Conservation (phyloP, 495 filamentous ascomycete species). For the Aspergillus heteromorphus region DNA sequence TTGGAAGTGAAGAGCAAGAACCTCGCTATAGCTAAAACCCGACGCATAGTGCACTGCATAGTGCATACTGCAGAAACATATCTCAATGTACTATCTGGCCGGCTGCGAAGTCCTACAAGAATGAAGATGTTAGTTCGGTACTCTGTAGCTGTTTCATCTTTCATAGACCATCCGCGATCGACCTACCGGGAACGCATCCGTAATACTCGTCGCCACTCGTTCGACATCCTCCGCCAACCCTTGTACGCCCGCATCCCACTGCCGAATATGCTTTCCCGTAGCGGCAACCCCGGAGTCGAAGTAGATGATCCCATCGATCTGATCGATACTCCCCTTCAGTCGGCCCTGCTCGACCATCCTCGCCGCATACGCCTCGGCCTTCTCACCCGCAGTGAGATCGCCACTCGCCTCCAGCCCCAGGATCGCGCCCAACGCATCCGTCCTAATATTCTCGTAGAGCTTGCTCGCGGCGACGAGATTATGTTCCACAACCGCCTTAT, state of each 20-base stretch:
- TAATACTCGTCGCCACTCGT: slow-evolving; percentile 55
- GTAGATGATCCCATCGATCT: slow-evolving; percentile 82
- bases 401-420: slow-evolving; percentile 55
- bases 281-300: slow-evolving; percentile 66
- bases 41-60: background rate
- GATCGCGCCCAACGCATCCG: slow-evolving; percentile 68
- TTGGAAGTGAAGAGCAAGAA: background rate
- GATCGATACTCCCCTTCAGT: slow-evolving; percentile 82
- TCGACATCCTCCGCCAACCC: slow-evolving; percentile 84
- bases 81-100: slow-evolving; percentile 22
- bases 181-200: slow-evolving; percentile 40
- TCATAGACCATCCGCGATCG: too few species aligned
- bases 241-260: slow-evolving; percentile 87
- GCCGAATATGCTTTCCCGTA: slow-evolving; percentile 62
- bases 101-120: slow-evolving; percentile 24
- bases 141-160: background rate
- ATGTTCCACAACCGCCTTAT: slow-evolving; percentile 91
- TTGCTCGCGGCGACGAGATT: slow-evolving; percentile 83
- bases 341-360: slow-evolving; percentile 93
- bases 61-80: background rate
- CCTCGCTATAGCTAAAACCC: background rate
- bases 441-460: slow-evolving; percentile 83
- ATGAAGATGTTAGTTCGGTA: slow-evolving; percentile 14
- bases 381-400: slow-evolving; percentile 56
- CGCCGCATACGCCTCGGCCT: slow-evolving; percentile 87